Percentiles rank a stretch among this genome's conserved stretches.
Conservation (phyloP, 345 rosid species). For the Brassica carinata region DNA sequence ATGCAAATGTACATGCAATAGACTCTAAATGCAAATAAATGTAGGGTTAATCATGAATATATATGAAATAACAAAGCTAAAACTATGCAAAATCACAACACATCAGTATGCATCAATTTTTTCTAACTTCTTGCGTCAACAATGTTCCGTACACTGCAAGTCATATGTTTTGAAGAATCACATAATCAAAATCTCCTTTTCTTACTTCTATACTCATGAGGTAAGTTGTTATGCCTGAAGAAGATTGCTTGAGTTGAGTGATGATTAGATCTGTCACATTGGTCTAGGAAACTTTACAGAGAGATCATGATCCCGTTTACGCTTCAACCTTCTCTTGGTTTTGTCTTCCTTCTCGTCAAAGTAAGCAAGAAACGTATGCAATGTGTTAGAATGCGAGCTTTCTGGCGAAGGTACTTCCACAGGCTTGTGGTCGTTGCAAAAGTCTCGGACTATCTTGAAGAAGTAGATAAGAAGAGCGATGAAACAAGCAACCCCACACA, state of each 20-base stretch:
- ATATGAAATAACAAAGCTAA: too few relatives aligned
- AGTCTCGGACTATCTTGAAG: not conserved
- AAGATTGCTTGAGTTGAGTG: not conserved
- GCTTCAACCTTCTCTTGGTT: not conserved
- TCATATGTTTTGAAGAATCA: not conserved
- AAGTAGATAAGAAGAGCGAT: not conserved
- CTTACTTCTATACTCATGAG: not conserved
- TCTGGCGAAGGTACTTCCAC: not conserved
- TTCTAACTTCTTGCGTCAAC: not conserved
- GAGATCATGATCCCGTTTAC: not conserved
- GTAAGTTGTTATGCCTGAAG: not conserved
- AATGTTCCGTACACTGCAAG: not conserved
- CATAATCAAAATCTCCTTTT: not conserved
- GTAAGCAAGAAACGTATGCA: not conserved
- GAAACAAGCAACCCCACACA: conserved; percentile 1
- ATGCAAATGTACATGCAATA: too few relatives aligned
- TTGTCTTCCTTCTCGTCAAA: not conserved
- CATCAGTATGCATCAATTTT: not conserved
- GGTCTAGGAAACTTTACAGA: not conserved
- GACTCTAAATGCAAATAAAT: too few relatives aligned
- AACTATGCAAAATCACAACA: too few relatives aligned
- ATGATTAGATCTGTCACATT: not conserved
- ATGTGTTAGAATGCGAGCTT: not conserved
- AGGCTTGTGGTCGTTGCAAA: not conserved
- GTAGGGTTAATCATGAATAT: too few relatives aligned